Evolutionary conservation across 305 asterid species (phyloP), one percentile per base, ranked within the genome.

Genomic region (Stenogyne calaminthoides): DNA sequence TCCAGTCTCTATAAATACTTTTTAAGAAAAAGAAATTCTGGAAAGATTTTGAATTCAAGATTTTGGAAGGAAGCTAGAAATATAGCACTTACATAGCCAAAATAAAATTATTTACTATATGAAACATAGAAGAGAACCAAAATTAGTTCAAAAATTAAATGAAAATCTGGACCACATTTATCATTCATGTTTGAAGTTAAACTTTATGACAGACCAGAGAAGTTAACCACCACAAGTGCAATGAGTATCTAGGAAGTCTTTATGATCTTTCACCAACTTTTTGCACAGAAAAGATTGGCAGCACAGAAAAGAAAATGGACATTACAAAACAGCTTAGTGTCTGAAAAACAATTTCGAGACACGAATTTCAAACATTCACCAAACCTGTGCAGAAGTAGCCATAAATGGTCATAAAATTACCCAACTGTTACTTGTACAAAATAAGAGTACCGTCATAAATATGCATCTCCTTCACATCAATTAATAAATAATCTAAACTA

Each of bases 341-440:
- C 32, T 32, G 36, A 5, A 32, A 32, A 32, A 0, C 36, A 32
- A 25, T 25, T 25, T 25, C 29, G 3, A 2, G 29, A 32, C 36
- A 61, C 5, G 0, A 62, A 7, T 39, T 52, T 58, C 68, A 57
- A 63, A 63, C 58, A 70, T 70, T 55, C 76, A 76, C 68, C 68
- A 73, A 68, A 32, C 56, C 49, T 42, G 69, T 37, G 69, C 56
- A 75, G 67, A 71, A 72, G 42, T 32, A 20, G 58, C 60, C 58
- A 40, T 60, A 47, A 77, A 54, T 78, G 51, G 20, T 18, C 39
- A 37, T 55, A 20, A 64, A 71, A 63, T 3, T 62, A 73, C 40
- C 34, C 57, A 61, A 15, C 73, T 76, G 76, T 57, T 67, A 74
- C 76, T 79, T 76, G 59, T 84, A 84, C 87, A 86, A 51, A 40